Base-by-base conservation (phyloP, 306 rosid genomes). In the Trichosanthes cucumerina region DNA sequence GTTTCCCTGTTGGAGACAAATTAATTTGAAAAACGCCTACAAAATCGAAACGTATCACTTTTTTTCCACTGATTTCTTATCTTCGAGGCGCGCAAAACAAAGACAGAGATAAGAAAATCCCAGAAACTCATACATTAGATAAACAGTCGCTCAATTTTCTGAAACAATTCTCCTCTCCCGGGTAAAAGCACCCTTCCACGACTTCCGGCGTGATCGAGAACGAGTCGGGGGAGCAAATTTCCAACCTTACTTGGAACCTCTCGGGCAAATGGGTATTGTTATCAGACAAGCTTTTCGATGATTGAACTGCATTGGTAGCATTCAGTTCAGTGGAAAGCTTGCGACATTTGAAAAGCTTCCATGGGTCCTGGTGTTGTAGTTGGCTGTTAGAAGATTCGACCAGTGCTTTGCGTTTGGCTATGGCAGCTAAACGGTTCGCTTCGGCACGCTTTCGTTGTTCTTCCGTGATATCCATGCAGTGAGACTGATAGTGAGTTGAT, bases 321-420 rank as follows among this genome's bases (percentile, higher is more conserved):
- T 11, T 33, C 39, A 18, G 76, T 19, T 87, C 74, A 44, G 69
- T 63, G 18, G 89, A 77, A 69, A 90, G 36, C 86, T 93, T 92
- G 1, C 87, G 87, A 85, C 94, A 94, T 76, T 92, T 93, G 88
- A 88, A 87, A 75, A 93, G 93, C 28, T 86, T 82, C 88, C 93
- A 90, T 0, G 86, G 88, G 7, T 80, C 77, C 53, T 76, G 82
- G 12, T n/a, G 68, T 5, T 3, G 85, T 12, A 19, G 79, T 23
- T 80, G 86, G 1, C 8, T 74, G 21, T 34, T 79, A 21, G 58
- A 71, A 66, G 91, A 82, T 81, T 92, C 89, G 31, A 80, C 26
- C 68, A 89, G 78, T 0, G 88, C 91, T 77, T 89, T 89, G 65
- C 97, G 96, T 82, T 89, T 94, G 8, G 90, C 95, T 52, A 94